Conservation (phyloP, 352 stramenopile species). For the Aphanomyces euteiches region DNA sequence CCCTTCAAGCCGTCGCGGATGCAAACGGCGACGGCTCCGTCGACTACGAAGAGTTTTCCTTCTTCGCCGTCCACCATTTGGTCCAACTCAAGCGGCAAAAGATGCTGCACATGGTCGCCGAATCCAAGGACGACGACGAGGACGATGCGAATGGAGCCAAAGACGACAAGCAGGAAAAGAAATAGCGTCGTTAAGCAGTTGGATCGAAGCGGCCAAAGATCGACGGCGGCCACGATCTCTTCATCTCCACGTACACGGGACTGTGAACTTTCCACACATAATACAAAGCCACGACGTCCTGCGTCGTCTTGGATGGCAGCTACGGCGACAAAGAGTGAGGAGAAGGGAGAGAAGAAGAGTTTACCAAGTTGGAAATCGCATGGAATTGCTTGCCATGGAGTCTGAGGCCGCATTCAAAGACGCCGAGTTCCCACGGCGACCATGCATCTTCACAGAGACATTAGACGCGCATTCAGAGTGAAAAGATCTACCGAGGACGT, state of each 20-base stretch:
- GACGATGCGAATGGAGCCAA: constrained; percentile 12
- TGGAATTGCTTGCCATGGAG: constrained; percentile 84
- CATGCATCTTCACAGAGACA: constrained; percentile 49
- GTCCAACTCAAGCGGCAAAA: constrained; percentile 28
- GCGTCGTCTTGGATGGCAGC: constrained; percentile 64
- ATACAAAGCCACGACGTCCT: constrained; percentile 78
- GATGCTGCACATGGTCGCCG: constrained; percentile 3
- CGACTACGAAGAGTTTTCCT: constrained; percentile 79
- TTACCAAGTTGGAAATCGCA: constrained; percentile 62
- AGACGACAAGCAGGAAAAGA: constrained; percentile 11
- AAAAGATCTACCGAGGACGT: constrained; percentile 9
- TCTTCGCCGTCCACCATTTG: constrained; percentile 41
- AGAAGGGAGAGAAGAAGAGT: not conserved
- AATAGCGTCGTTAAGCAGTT: not conserved
- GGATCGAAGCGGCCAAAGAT: not conserved
- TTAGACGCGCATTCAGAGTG: not conserved
- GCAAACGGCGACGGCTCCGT: constrained; percentile 81
- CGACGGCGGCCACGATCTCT: not conserved
- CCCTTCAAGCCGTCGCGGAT: constrained; percentile 72
- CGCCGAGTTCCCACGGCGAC: constrained; percentile 70
- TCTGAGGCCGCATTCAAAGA: constrained; percentile 83
- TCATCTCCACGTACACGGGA: not conserved
- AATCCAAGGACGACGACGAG: constrained; percentile 19
- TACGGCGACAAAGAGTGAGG: constrained; percentile 32
- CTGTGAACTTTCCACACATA: constrained; percentile 68